Evolutionary conservation across 495 filamentous ascomycete genomes (phyloP).

Genomic region (Aspergillus sclerotiicarbonarius): DNA sequence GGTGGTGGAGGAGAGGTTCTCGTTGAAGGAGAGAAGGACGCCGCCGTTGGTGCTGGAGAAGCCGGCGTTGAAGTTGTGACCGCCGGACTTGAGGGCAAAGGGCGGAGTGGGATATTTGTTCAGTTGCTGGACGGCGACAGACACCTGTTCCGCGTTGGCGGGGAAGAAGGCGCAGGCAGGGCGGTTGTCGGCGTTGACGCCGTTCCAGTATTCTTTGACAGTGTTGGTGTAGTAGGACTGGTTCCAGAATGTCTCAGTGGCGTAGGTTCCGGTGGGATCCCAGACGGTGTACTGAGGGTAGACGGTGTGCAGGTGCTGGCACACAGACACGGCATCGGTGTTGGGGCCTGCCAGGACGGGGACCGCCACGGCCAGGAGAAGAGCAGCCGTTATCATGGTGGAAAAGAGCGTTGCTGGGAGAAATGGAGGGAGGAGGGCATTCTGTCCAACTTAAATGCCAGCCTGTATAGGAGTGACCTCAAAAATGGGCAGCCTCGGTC

Average conservation of each 20-base stretch:
- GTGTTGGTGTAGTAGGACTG: conserved; percentile 9
- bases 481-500: not conserved
- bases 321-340: not conserved
- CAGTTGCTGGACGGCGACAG: conserved; percentile 17
- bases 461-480: not conserved
- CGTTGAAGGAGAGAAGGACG: conserved; percentile 19
- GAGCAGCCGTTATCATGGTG: not conserved
- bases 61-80: conserved; percentile 23
- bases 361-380: not conserved
- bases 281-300: conserved; percentile 4
- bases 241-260: not conserved
- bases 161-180: conserved; percentile 22
- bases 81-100: conserved; percentile 24
- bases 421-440: not conserved
- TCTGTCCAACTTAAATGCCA: not conserved
- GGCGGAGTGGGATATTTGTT: conserved; percentile 11
- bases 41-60: conserved; percentile 23
- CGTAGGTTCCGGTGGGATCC: conserved; percentile 2
- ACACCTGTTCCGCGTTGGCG: conserved; percentile 19
- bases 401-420: not conserved
- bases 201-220: conserved; percentile 14
- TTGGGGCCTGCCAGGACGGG: not conserved
- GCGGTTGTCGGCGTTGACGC: conserved; percentile 10
- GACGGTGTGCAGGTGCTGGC: not conserved
- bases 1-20: conserved; percentile 12